Base-by-base conservation (phyloP, 495 filamentous ascomycete genomes). In the Astrothelium subdiscretum region DNA sequence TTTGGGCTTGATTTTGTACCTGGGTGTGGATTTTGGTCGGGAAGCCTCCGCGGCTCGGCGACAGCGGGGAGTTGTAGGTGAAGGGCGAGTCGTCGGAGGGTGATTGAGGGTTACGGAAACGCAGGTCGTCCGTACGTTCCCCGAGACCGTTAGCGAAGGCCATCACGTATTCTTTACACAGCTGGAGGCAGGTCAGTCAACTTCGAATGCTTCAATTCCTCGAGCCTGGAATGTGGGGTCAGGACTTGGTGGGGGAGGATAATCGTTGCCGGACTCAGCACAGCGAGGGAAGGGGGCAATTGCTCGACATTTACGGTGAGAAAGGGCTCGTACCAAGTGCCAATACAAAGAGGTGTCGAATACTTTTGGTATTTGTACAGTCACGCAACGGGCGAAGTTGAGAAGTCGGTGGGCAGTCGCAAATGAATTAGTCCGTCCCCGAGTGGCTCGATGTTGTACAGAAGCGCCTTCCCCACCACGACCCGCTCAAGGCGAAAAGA, bases 61-160 rank as follows among this genome's bases (percentile, higher is more conserved):
- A 71, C 38, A 62, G 83, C 57, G 89, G 83, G 64, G 87, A 81
- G 60, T 81, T 85, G 74, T 90, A 85, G 58, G 84, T 83, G 70
- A 88, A 88, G 60, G 84, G 79, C 62, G 82, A 77, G 67, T 92
- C 87, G 71, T 82, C 83, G 59, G 83, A 80, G 31, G 87, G 83
- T 65, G 85, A 88, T 69, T 86, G 84, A 71, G 88, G 85, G 72
- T 83, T 80, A 63, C 86, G 85, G 74, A 88, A 91, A 69, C 88
- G 88, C 76, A 91, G 81, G 76, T 89, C 85, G 72, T 88, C 85
- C 77, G 85, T 77, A 72, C 83, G 81, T 71, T 85, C 84, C 71
- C 80, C 82, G 60, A 85, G 73, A 72, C 80, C 80, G 72, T 83
- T 82, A 5, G 48, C 26, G 77, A 83, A 86, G 63, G 84, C 83